Conservation (phyloP, 1,139 yeast genomes). For the Pichia sp. region DNA sequence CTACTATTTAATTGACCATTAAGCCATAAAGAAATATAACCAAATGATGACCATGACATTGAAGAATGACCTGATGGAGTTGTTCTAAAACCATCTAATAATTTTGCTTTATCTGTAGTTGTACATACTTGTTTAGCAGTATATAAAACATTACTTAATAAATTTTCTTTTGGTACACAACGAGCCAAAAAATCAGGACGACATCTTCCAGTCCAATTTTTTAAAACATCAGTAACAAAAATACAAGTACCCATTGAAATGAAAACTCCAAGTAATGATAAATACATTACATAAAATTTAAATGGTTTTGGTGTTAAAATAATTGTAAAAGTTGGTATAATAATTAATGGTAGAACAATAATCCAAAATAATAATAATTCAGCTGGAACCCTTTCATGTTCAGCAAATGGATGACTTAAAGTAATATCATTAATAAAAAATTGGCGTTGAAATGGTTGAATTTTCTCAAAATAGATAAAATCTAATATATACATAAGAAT, state of each 20-base stretch:
- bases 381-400: conserved; percentile 51
- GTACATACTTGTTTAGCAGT: conserved; percentile 52
- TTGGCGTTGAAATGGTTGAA: conserved; percentile 66
- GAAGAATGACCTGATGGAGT: conserved; percentile 83
- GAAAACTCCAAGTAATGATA: conserved; percentile 47
- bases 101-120: conserved; percentile 27
- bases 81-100: conserved; percentile 68
- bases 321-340: conserved; percentile 33
- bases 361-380: conserved; percentile 35
- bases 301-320: conserved; percentile 33
- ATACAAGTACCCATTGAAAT: conserved; percentile 48
- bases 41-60: conserved; percentile 58
- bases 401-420: conserved; percentile 69
- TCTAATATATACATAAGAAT: conserved; percentile 39
- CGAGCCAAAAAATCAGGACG: conserved; percentile 75
- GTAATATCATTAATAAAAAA: conserved; percentile 51
- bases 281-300: conserved; percentile 39
- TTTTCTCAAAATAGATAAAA: conserved; percentile 34
- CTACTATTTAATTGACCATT: conserved; percentile 45
- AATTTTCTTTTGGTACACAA: conserved; percentile 46
- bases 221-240: conserved; percentile 58
- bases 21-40: conserved; percentile 59
- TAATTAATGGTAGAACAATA: conserved; percentile 36
- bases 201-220: conserved; percentile 73
- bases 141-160: conserved; percentile 35